Evolutionary conservation across 129 eudicot species (phyloP).

Genomic region (Solidago caesia): DNA sequence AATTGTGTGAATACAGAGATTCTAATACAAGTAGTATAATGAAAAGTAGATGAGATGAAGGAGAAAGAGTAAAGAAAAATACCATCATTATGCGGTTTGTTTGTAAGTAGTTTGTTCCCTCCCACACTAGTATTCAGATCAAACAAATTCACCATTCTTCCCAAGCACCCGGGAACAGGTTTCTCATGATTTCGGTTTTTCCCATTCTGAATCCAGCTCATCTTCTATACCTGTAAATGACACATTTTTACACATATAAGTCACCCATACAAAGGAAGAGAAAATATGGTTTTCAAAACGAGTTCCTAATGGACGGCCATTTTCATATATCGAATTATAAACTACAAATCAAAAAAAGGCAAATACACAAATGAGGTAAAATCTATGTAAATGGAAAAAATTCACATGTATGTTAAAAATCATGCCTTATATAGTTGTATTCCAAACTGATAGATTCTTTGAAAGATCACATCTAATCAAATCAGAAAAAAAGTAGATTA

Average conservation of each 20-base stretch:
- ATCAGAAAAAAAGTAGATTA: not conserved
- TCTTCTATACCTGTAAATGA: not conserved
- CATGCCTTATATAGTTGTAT: not conserved
- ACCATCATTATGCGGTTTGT: slow-evolving; percentile 16
- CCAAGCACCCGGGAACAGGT: slow-evolving; percentile 11
- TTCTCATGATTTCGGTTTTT: slow-evolving; percentile 1
- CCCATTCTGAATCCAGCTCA: slow-evolving; percentile 17
- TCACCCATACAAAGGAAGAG: not conserved
- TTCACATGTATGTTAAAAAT: not conserved
- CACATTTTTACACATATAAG: not conserved
- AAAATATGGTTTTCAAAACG: no score
- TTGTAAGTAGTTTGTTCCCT: slow-evolving; percentile 11
- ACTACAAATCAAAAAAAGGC: not conserved
- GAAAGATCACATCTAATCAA: no score
- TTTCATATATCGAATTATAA: no score
- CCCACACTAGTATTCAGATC: slow-evolving; percentile 11
- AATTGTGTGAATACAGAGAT: not conserved
- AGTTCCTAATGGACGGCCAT: not conserved
- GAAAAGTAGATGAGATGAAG: not conserved
- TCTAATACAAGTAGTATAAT: not conserved
- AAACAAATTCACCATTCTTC: slow-evolving; percentile 19
- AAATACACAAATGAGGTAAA: not conserved
- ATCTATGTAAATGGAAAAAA: not conserved
- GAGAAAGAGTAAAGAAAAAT: not conserved
- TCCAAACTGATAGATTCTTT: not conserved